phyloP scores from a whole-genome alignment of 106 monocot genomes.

The Amphibolis antarctica region DNA sequence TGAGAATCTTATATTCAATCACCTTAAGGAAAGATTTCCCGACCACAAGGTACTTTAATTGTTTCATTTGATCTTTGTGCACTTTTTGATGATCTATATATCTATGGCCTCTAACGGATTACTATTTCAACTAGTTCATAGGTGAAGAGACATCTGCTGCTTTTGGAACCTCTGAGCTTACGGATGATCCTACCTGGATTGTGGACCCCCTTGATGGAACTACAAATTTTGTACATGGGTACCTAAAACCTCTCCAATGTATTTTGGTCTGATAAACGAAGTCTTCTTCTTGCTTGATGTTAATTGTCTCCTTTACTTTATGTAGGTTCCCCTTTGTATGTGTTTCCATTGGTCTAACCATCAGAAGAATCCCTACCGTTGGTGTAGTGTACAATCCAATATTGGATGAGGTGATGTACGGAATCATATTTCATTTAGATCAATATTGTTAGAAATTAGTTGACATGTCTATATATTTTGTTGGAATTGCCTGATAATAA shows the following conservation, averaged over 20 bases:
- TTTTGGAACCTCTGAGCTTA: slow-evolving; percentile 65
- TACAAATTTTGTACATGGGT: slow-evolving; percentile 99
- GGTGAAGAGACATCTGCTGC: slow-evolving; percentile 85
- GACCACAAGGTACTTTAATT: slow-evolving; percentile 49
- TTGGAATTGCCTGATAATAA: too few species aligned
- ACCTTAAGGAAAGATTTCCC: slow-evolving; percentile 73
- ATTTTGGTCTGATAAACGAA: neutral
- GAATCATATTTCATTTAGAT: neutral
- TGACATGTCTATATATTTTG: too few species aligned
- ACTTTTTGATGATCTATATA: neutral
- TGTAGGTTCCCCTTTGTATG: slow-evolving; percentile 92
- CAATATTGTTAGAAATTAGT: too few species aligned
- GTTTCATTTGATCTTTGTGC: neutral
- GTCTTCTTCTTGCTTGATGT: neutral
- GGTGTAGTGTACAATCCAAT: slow-evolving; percentile 97
- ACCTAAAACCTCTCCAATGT: neutral
- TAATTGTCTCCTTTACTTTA: neutral
- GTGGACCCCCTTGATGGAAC: slow-evolving; percentile 97
- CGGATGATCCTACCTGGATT: slow-evolving; percentile 93
- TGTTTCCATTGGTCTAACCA: slow-evolving; percentile 93
- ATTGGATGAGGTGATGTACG: slow-evolving; percentile 51
- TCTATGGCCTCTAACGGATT: neutral
- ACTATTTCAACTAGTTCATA: slow-evolving; percentile 44
- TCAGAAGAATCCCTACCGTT: slow-evolving; percentile 65
- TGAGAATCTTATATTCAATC: slow-evolving; percentile 75